A percentile compares a stretch with the other conserved stretches of the same genome.
Evolutionary conservation across 495 filamentous ascomycete genomes (phyloP).

Genomic region (Aspergillus steynii): DNA sequence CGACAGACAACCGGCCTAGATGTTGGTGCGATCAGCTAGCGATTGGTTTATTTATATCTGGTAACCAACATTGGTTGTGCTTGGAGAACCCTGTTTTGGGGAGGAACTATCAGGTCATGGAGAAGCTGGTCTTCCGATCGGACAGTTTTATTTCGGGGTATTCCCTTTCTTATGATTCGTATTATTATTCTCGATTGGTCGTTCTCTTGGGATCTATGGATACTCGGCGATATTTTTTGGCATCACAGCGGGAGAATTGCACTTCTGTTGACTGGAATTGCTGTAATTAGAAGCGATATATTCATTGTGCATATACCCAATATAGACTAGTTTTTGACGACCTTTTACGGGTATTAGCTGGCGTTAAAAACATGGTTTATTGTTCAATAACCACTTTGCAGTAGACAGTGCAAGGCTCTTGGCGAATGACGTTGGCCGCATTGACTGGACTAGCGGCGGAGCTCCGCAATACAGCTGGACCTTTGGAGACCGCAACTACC

Average conservation of each 20-base stretch:
- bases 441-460: neutral
- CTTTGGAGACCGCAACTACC: neutral
- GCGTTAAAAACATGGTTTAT: no score
- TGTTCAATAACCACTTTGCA: no score
- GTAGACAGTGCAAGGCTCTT: no score
- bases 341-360: no score
- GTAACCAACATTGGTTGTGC: neutral
- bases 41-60: neutral
- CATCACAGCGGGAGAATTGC: neutral
- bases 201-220: no score
- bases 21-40: neutral
- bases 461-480: neutral
- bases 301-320: neutral
- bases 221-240: neutral
- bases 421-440: neutral
- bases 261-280: neutral
- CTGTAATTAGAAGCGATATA: neutral
- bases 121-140: neutral
- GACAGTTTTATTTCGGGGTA: neutral
- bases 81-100: neutral
- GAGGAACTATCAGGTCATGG: neutral
- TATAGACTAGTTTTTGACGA: neutral
- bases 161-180: neutral
- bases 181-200: neutral
- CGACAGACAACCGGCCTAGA: constrained; percentile 6